Base-by-base conservation (phyloP, 768 basidiomycete species). In the Lactarius quietus region DNA sequence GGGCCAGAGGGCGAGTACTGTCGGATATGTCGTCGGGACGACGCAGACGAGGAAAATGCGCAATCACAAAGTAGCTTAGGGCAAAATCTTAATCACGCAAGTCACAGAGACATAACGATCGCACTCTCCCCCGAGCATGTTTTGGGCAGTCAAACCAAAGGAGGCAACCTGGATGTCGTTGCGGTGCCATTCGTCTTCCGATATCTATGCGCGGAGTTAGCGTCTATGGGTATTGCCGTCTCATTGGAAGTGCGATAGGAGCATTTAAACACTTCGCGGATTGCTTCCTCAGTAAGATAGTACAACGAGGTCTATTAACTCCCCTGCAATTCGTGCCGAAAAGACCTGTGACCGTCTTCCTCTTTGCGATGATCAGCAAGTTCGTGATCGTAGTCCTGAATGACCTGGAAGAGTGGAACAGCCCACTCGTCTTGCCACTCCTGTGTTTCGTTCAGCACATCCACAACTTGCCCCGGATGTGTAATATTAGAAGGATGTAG, bases 171-270 rank as follows among this genome's bases (percentile, higher is more conserved):
- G 75, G 97, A 98, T 76, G 88, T 99, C 55, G 87, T 99, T 59
- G 96, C 96, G 15, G 84, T 99, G 26, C 97, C 97, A 8, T 98
- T 92, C 72, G 95, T 96, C 58, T 96, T 97, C 78, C 83, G 93
- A 57, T 93, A 95, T 78, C 82, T 98, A 14, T 95, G 95, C 73
- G 91, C 95, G 3, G 97, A 99, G 78, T 79, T 99, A 70, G 95
- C 95, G n/a, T 90, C 93, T 20, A 98, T 98, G 96, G 96, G 97
- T 54, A 98, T 99, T 71, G 86, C 90, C 39, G 83, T 98, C 58
- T 91, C 92, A 56, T 77, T 98, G 57, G 87, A 91, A 73, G 85
- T 95, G 59, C 83, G 76, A 62, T 69, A 68, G 62, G 38, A 28
- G 39, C 35, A 53, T 8, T 15, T n/a, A 45, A 45, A 45, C n/a